Evolutionary conservation across 371 early-diverging fungal genomes (phyloP), one percentile per base, ranked within the genome.

Genomic region (Batkoa obscura): DNA sequence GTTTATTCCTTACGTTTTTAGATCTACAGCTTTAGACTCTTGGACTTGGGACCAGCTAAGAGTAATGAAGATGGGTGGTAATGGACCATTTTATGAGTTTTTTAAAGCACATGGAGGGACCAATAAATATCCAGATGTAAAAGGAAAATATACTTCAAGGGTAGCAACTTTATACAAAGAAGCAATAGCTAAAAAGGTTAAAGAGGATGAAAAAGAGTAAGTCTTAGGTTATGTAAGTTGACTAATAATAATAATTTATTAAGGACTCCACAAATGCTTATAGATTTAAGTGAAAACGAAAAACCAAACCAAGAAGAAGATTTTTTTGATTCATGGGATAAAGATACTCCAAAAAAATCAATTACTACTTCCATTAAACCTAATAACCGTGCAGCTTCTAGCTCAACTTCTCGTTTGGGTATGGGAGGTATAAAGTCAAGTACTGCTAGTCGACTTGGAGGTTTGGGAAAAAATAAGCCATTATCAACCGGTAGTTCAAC

Each of bases 151-250:
- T 68, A 99, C 99, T 36, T 88, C 88, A 30, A 98, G 99, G 99
- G 78, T 93, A 41, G 84, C 88, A 56, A 87, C 88, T 93, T 1
- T 97, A 81, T 71, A 99, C 98, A 45, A 83, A 95, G 57, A 99
- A 97, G 67, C 74, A 98, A 52, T 99, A 99, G 70, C 77, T 94
- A 38, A 94, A 97, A 56, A 98, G 99, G 68, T 96, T 89, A 89
- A 3, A 88, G 88, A 60, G 75, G 74, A 65, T 76, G 79, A 34
- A 83, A 89, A 6, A 4, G n/a, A 38, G 54, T 36, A 36, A 39
- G 15, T 10, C 3, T n/a, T 8, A 31, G 6, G 5, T 23, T 30
- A 5, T 15, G 6, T 15, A 30, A 12, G 6, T 9, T 30, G 6
- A 5, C 17, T 6, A 30, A 5, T 15, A 5, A 5, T 6, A 9